Conservation (phyloP, 495 filamentous ascomycete genomes). For the Podospora appendiculata region DNA sequence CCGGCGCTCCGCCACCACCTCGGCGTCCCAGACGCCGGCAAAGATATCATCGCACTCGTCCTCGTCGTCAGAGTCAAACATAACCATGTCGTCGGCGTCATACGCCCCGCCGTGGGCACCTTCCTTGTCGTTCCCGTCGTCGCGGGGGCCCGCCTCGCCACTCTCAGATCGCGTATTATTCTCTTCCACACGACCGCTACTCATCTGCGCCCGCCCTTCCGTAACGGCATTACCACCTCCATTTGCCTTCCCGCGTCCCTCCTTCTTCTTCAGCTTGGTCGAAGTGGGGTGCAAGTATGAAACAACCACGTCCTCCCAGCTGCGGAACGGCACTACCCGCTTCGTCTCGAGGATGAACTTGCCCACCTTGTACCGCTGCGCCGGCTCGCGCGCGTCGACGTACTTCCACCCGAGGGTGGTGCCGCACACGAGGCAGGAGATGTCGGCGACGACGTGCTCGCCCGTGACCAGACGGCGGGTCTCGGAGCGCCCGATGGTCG, state of each 20-base stretch:
- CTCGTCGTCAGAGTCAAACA: slow-evolving; percentile 88
- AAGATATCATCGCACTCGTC: slow-evolving; percentile 95
- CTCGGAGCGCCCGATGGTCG: slow-evolving; percentile 45
- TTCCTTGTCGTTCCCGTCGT: slow-evolving; percentile 2
- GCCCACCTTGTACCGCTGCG: slow-evolving; percentile 86
- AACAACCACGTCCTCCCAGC: slow-evolving; percentile 55
- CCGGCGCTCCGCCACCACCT: slow-evolving; percentile 56
- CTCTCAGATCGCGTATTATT: too few relatives aligned
- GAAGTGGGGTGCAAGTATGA: background rate
- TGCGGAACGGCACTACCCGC: slow-evolving; percentile 54
- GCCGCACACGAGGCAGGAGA: slow-evolving; percentile 46
- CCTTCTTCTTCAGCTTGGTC: background rate
- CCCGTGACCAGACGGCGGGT: slow-evolving; percentile 74
- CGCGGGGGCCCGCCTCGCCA: background rate
- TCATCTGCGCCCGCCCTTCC: background rate
- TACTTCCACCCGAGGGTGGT: slow-evolving; percentile 90
- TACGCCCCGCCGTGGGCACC: background rate
- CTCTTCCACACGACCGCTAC: background rate
- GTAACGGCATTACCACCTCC: background rate
- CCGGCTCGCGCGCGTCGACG: slow-evolving; percentile 69
- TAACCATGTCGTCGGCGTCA: slow-evolving; percentile 31
- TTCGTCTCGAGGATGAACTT: slow-evolving; percentile 93
- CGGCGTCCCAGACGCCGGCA: slow-evolving; percentile 73
- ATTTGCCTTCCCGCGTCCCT: background rate
- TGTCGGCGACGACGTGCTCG: slow-evolving; percentile 56